These are phyloP conservation scores for Babesia divergens DNA, from an alignment of 169 alveolate species.

Conservation along the genomic window DNA sequence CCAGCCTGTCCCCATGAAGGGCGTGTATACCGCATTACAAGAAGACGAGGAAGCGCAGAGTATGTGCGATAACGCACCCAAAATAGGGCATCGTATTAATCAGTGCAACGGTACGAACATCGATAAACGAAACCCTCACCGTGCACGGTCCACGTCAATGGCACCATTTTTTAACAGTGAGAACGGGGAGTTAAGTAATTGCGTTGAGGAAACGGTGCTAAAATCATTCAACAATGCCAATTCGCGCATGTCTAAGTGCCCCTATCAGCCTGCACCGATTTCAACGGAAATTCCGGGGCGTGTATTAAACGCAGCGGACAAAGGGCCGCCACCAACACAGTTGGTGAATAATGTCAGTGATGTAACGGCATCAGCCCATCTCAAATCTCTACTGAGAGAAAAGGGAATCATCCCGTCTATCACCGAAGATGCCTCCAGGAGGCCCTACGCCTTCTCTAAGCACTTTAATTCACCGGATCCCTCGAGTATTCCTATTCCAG, in stretches of 20 bases:
- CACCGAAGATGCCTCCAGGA: slow-evolving; percentile 5
- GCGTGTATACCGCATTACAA: not conserved
- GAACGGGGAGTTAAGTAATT: no score
- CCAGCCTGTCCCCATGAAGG: not conserved
- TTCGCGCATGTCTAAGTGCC: no score
- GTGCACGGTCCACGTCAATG: not conserved
- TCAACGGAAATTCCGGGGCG: no score
- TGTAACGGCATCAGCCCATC: no score
- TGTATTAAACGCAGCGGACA: no score
- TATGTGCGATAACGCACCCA: not conserved
- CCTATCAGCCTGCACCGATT: no score
- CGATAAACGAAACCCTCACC: not conserved
- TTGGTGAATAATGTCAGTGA: no score
- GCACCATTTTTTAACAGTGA: no score
- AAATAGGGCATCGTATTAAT: not conserved
- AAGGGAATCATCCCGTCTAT: slow-evolving; percentile 19
- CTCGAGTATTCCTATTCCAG: slow-evolving; percentile 61
- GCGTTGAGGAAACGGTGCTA: no score
- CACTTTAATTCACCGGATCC: slow-evolving; percentile 62
- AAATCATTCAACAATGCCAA: no score
- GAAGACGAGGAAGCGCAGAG: not conserved
- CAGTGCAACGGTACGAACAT: not conserved
- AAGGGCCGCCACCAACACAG: no score
- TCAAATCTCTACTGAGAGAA: slow-evolving; percentile 27
- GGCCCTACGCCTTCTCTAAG: slow-evolving; percentile 44